Evolutionary conservation across 805 yeast species (phyloP), one percentile per base, ranked within the genome.

Genomic region (Ogataea angusta): DNA sequence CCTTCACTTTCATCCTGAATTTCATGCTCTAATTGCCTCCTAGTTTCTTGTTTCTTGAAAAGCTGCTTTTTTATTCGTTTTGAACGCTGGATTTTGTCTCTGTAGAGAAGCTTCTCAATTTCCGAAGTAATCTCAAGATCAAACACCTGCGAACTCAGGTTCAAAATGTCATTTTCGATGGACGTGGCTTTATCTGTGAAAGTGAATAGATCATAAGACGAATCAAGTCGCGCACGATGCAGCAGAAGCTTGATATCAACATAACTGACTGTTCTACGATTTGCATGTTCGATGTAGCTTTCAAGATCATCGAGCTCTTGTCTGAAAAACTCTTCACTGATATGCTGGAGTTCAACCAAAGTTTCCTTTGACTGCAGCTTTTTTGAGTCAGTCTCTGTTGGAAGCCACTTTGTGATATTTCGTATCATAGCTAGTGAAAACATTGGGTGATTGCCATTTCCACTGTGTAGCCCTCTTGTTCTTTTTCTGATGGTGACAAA

Each of bases 221-320:
- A 44, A 1, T 46, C 49, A 12, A 55, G 34, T 30, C 56, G 44
- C 31, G 50, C 49, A 16, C 72, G 47, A 35, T 60, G 60, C 44
- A 68, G 48, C 22, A 60, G 48, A 18, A 69, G 49, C 23, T 62
- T 45, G 6, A 64, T 62, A 46, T 69, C 73, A 22, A 56, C 59
- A 15, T 55, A 54, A 25, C 51, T 55, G 10, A 68, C 57, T 6
- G 48, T 48, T 17, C 57, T 51, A 10, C 64, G 47, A 14, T 57
- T 52, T 4, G 53, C 55, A 45, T 66, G 70, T 12, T 43, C 49
- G 2, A 69, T 66, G 45, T 61, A 64, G 3, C 63, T 58, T 15
- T 54, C 47, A 34, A 69, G 51, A 43, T 69, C 72, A 0, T 36
- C 42, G 47, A 64, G 41, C 40, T 69, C 62, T 16, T 63, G 64